Evolutionary conservation across 2,329 filamentous ascomycete genomes (phyloP), one percentile per base, ranked within the genome.

Genomic region (Stachybotrys chlorohalonatus): DNA sequence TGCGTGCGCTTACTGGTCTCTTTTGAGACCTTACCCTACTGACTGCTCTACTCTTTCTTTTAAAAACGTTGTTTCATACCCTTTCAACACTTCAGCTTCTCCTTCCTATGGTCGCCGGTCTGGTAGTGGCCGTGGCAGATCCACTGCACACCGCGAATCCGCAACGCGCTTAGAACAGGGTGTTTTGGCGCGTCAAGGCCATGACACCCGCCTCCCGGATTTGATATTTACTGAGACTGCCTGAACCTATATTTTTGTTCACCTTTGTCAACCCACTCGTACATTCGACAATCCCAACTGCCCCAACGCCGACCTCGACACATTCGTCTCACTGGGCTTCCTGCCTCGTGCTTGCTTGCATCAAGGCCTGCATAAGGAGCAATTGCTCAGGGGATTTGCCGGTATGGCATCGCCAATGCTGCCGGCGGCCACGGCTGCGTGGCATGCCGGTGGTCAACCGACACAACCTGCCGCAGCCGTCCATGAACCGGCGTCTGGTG

Each of bases 401-500:
- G 65, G 61, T 63, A 75, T 75, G 72, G 70, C 71, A 53, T 73
- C 71, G 62, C 70, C 70, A 47, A 64, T 68, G 63, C 70, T 70
- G 46, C 60, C 59, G 58, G 58, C 66, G 47, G 60, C 66, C 52
- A 60, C 60, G 57, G 63, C 64, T 58, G 66, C 64, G 55, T 71
- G 67, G 67, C 66, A 64, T 58, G 59, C 57, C 56, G 61, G 63
- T 54, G 56, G 59, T 58, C 64, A 68, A 57, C 57, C 53, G 51
- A 66, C 66, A 66, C 64, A 59, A 52, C 57, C 60, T 58, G 60
- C 62, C 36, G 36, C 36, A 9, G 13, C 9, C 13, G 13, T 42
- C 36, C 36, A 42, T 9, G 36, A 42, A 13, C 36, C 36, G 13
- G 36, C 13, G 8, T 72, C 85, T 56, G 79, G 82, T 66, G 68